phyloP scores from a whole-genome alignment of 345 rosid genomes.

The Diplotaxis tenuifolia region DNA sequence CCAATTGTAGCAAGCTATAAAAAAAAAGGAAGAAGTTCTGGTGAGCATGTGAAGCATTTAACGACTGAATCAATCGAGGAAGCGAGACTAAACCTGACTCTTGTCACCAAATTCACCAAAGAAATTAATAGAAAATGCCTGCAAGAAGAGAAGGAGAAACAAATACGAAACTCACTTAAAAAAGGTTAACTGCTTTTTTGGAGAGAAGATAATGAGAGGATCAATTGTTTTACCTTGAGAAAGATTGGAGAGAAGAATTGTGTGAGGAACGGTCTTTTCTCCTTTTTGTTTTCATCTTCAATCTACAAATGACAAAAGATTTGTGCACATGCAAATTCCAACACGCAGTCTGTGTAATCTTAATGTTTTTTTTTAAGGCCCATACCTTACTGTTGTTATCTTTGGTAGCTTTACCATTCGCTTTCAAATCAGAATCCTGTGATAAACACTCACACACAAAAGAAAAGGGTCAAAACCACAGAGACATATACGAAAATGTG shows the following conservation, averaged over 20 bases:
- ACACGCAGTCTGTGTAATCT: neutral
- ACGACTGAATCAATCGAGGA: neutral
- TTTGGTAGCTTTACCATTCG: slow-evolving; percentile 29
- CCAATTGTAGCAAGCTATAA: slow-evolving; percentile 89
- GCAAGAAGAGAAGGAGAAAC: slow-evolving; percentile 32
- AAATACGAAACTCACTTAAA: slow-evolving; percentile 16
- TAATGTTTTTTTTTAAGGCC: neutral
- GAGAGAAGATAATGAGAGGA: no score
- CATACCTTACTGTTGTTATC: slow-evolving; percentile 50
- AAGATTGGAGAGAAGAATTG: slow-evolving; percentile 89
- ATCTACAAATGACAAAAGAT: slow-evolving; percentile 39
- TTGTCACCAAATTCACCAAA: slow-evolving; percentile 99
- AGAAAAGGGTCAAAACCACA: neutral
- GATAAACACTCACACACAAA: neutral
- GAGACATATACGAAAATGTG: slow-evolving; percentile 4
- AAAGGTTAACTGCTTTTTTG: no score
- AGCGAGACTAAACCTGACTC: slow-evolving; percentile 71
- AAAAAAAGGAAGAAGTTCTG: slow-evolving; percentile 13
- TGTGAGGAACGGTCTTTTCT: slow-evolving; percentile 60
- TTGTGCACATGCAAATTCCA: neutral
- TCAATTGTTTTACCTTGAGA: slow-evolving; percentile 69
- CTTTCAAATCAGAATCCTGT: slow-evolving; percentile 74
- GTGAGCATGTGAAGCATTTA: neutral
- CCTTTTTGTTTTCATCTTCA: slow-evolving; percentile 74
- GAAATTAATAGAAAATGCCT: slow-evolving; percentile 97